phyloP scores from a whole-genome alignment of 345 rosid genomes.

The Rhodamnia argentea region DNA sequence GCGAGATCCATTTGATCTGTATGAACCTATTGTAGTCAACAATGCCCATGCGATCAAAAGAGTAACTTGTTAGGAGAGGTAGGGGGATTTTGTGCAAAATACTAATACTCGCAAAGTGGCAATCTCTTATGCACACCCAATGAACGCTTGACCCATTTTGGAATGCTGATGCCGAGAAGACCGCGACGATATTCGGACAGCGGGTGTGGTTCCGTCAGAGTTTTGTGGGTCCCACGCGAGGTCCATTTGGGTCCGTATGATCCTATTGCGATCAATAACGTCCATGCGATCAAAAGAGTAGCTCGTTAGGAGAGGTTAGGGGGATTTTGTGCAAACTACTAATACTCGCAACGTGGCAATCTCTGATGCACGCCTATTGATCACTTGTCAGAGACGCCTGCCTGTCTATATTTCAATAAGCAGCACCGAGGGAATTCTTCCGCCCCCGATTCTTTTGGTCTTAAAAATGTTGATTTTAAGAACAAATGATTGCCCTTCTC shows the following conservation, averaged over 20 bases:
- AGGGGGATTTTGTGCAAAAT: background rate
- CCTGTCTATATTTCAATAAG: background rate
- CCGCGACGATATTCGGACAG: background rate
- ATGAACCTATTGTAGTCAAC: accelerated
- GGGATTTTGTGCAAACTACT: background rate
- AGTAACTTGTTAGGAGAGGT: background rate
- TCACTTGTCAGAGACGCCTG: background rate
- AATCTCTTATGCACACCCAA: too few species aligned
- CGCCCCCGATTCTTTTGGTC: too few species aligned
- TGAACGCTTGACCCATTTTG: background rate
- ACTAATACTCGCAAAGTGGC: too few species aligned
- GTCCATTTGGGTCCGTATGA: background rate
- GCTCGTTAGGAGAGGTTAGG: background rate
- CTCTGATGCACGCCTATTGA: background rate
- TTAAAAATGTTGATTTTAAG: too few species aligned
- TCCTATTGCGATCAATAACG: accelerated
- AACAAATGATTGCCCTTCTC: too few species aligned
- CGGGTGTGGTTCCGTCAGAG: background rate
- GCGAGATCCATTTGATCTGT: background rate
- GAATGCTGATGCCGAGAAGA: background rate
- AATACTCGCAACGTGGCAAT: too few species aligned
- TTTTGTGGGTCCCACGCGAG: background rate
- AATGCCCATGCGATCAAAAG: background rate
- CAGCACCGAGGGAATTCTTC: background rate
- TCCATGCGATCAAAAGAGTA: background rate